These are phyloP conservation scores for Myxozyma monticola DNA, from an alignment of 805 yeast species.

Conservation along the genomic window DNA sequence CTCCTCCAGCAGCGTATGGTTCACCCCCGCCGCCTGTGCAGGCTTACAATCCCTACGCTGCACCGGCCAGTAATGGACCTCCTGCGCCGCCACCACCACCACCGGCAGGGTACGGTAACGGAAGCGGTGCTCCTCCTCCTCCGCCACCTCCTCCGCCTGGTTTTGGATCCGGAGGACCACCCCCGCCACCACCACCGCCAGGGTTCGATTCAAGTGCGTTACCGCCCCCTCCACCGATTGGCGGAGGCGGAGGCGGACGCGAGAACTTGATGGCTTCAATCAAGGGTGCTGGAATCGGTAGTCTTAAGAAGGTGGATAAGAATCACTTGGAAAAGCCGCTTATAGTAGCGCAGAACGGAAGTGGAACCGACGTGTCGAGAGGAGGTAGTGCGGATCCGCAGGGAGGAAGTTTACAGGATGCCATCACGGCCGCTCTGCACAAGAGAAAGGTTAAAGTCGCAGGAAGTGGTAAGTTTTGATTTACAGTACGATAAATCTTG, in stretches of 20 bases:
- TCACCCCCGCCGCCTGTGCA: conserved; percentile 6
- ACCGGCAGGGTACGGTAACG: conserved; percentile 30
- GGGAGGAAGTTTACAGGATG: conserved; percentile 76
- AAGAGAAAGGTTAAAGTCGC: conserved; percentile 80
- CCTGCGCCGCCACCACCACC: conserved; percentile 31
- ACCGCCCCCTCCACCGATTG: background rate
- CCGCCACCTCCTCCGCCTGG: conserved; percentile 32
- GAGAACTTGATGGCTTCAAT: conserved; percentile 87
- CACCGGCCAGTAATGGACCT: background rate
- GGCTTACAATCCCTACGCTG: background rate
- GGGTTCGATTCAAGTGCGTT: conserved; percentile 2
- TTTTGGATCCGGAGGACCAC: conserved; percentile 27
- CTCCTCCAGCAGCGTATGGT: conserved; percentile 18
- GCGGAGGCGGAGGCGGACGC: conserved; percentile 54
- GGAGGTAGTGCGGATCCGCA: conserved; percentile 50
- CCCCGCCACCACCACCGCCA: conserved; percentile 34
- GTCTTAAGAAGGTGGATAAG: conserved; percentile 77
- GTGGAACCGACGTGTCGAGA: background rate
- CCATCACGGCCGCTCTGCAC: conserved; percentile 80
- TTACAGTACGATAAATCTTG: background rate
- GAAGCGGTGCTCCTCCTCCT: conserved; percentile 15
- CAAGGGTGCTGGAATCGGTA: conserved; percentile 71
- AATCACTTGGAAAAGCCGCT: conserved; percentile 78
- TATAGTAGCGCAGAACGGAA: conserved; percentile 37
- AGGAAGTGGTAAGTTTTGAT: conserved; percentile 44